Conservation (phyloP, 305 asterid genomes). For the Nicotiana rustica region DNA sequence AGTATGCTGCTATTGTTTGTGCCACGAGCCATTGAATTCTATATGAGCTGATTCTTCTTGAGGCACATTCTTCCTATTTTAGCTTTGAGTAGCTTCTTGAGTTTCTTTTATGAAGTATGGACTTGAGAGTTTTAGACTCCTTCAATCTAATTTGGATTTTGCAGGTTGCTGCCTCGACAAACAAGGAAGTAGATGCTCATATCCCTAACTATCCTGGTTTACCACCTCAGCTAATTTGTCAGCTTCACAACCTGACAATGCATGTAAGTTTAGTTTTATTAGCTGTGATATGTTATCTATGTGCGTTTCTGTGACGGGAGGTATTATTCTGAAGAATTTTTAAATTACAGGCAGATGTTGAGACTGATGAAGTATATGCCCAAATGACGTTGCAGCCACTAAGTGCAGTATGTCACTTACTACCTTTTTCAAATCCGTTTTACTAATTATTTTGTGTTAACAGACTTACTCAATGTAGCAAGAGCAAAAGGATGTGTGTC, state of each 20-base stretch:
- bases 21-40: conserved; percentile 2
- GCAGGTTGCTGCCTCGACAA: conserved; percentile 94
- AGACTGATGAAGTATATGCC: conserved; percentile 96
- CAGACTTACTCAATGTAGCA: conserved; percentile 53
- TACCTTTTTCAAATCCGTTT: conserved; percentile 30
- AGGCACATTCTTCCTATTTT: background rate
- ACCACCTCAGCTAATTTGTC: conserved; percentile 90
- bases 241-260: conserved; percentile 96
- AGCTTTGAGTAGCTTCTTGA: conserved; percentile 3
- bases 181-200: conserved; percentile 85
- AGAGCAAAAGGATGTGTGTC: conserved; percentile 94
- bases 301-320: background rate
- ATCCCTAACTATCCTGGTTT: conserved; percentile 94
- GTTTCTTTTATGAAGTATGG: conserved; percentile 10
- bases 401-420: conserved; percentile 62
- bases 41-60: background rate
- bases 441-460: conserved; percentile 35
- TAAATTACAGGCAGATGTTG: conserved; percentile 84
- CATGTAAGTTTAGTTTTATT: conserved; percentile 60
- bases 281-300: background rate
- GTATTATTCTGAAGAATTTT: conserved; percentile 27
- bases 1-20: background rate
- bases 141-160: conserved; percentile 14
- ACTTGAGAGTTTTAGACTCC: background rate
- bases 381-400: conserved; percentile 98